Conservation (phyloP, 805 yeast genomes). For the Metschnikowia aberdeeniae region DNA sequence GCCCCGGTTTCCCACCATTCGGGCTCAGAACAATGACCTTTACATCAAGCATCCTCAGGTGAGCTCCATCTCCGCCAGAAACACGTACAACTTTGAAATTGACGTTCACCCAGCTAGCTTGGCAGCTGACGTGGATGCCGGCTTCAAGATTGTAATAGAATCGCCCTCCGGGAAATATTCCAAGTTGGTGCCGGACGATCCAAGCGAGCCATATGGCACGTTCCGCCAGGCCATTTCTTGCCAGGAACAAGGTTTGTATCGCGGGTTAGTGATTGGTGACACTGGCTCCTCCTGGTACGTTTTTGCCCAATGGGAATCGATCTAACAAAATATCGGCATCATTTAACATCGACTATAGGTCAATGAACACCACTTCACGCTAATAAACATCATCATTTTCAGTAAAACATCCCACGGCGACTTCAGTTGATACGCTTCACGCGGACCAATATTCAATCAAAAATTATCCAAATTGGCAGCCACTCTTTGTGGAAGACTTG, state of each 20-base stretch:
- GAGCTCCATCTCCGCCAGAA: slow-evolving; percentile 50
- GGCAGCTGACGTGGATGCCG: slow-evolving; percentile 36
- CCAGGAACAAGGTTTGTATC: slow-evolving; percentile 76
- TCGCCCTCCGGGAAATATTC: slow-evolving; percentile 80
- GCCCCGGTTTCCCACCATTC: slow-evolving; percentile 66
- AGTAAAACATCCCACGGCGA: no score
- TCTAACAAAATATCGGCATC: background rate
- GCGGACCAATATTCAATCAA: no score
- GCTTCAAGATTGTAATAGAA: slow-evolving; percentile 64
- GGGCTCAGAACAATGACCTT: slow-evolving; percentile 64
- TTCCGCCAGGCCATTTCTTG: slow-evolving; percentile 62
- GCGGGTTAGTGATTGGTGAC: slow-evolving; percentile 76
- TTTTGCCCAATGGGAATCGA: slow-evolving; percentile 80
- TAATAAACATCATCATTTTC: no score
- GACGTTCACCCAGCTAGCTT: slow-evolving; percentile 52
- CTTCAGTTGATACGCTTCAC: no score
- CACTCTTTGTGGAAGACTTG: no score
- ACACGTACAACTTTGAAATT: slow-evolving; percentile 62
- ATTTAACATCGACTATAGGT: no score
- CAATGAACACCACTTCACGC: no score
- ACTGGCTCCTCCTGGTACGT: slow-evolving; percentile 79
- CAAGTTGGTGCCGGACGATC: slow-evolving; percentile 51
- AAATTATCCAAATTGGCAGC: no score
- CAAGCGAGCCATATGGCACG: slow-evolving; percentile 44
- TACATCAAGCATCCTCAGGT: slow-evolving; percentile 86